Evolutionary conservation across 306 rosid genomes (phyloP), one percentile per base, ranked within the genome.

Genomic region (Benincasa hispida): DNA sequence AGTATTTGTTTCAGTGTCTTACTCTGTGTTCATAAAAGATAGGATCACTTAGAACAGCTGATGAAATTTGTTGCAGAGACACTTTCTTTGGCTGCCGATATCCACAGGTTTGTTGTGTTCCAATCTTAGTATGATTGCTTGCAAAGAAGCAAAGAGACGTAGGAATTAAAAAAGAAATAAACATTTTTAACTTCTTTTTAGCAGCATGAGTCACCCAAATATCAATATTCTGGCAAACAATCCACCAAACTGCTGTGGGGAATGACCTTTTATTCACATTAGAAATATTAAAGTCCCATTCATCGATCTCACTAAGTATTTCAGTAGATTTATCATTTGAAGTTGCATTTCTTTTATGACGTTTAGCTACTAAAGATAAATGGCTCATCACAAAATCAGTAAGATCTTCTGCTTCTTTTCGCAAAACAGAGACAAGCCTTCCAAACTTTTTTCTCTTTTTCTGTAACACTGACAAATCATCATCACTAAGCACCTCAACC

Each of bases 181-280:
- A 91, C 80, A 59, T 83, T 75, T 87, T 88, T 80, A 88, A 79
- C 74, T 88, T 88, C 85, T 87, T 90, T 84, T 87, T 87, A 69
- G 92, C 69, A 77, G 91, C 92, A 83, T 91, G 90, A 69, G 80
- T 76, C 37, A 90, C 83, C 98, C 98, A 93, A 83, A 86, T 76
- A 83, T 90, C 93, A 82, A 91, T 77, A 81, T 90, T 88, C 77
- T 87, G 90, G 87, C 97, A 93, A 48, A 93, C 70, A 78, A 78
- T 86, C 82, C 92, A 90, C 97, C 98, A 93, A 75, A 90, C 76
- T 76, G 89, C 90, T 67, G 85, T 86, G 74, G 90, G 88, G 83
- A 91, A 81, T 82, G 92, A 87, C 50, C 85, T 82, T 80, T 82
- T 81, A 83, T 79, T 78, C 72, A 90, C 62, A 28, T 76, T 57